Conservation (phyloP, 768 basidiomycete species). For the Omphalotus guepiniiformis region DNA sequence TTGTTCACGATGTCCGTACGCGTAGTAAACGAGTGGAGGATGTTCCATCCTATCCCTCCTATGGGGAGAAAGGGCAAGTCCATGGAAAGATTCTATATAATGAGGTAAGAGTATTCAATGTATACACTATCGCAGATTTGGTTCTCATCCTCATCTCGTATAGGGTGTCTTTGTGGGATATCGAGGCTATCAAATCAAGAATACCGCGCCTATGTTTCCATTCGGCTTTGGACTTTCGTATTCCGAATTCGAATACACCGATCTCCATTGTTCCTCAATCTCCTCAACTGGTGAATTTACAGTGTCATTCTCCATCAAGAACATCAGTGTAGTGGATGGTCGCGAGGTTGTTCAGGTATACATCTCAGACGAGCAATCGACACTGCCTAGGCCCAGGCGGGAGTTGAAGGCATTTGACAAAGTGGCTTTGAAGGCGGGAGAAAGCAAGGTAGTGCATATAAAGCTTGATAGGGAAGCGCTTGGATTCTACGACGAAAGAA, state of each 20-base stretch:
- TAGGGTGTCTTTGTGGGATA: constrained; percentile 52
- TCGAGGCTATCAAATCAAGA: constrained; percentile 43
- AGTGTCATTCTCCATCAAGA: constrained; percentile 41
- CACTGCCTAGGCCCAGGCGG: constrained; percentile 39
- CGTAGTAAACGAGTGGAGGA: constrained; percentile 46
- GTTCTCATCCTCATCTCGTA: constrained; percentile 8
- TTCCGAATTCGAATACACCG: constrained; percentile 50
- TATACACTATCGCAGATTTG: constrained; percentile 15
- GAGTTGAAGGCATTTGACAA: constrained; percentile 48
- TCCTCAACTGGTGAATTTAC: constrained; percentile 30
- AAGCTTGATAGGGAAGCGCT: constrained; percentile 44
- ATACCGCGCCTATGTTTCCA: constrained; percentile 43
- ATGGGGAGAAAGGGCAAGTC: constrained; percentile 38
- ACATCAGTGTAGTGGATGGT: constrained; percentile 39
- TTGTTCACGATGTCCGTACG: too few species aligned
- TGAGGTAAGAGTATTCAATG: constrained; percentile 28
- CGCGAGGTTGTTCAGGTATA: constrained; percentile 48
- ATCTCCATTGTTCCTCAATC: constrained; percentile 30
- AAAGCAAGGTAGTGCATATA: constrained; percentile 33
- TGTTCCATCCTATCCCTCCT: constrained; percentile 43
- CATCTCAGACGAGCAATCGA: constrained; percentile 36
- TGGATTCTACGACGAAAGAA: constrained; percentile 43
- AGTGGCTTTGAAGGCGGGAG: constrained; percentile 39
- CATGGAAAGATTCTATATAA: constrained; percentile 42
- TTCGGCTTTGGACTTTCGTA: constrained; percentile 62